phyloP scores from a whole-genome alignment of 345 rosid species.

The Cardamine occulta region DNA sequence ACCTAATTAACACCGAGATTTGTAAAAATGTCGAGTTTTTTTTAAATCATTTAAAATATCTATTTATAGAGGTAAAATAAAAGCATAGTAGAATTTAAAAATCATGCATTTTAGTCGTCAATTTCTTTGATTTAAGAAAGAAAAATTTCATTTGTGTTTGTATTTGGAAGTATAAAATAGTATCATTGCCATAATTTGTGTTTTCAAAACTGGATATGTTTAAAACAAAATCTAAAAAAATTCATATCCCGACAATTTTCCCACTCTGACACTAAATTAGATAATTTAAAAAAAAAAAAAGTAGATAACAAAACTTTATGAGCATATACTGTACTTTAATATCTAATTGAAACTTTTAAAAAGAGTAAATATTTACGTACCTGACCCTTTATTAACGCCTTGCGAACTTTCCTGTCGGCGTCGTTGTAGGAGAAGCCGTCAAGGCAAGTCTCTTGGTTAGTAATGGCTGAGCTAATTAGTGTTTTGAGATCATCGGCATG shows the following conservation, averaged over 20 bases:
- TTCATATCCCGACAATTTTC: no score
- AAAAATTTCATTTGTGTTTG: background rate
- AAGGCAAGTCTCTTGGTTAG: slow-evolving; percentile 78
- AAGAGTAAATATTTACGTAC: slow-evolving; percentile 4
- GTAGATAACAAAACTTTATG: no score
- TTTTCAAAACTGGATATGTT: no score
- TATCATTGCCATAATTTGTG: no score
- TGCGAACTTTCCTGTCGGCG: slow-evolving; percentile 57
- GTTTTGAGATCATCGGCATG: slow-evolving; percentile 85
- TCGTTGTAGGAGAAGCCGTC: slow-evolving; percentile 75
- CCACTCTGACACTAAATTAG: no score
- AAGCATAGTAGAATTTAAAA: background rate
- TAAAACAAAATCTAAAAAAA: no score
- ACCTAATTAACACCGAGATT: background rate
- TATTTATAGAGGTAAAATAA: background rate
- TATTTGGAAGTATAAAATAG: no score
- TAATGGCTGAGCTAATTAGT: slow-evolving; percentile 81
- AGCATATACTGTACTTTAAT: no score
- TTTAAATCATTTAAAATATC: background rate
- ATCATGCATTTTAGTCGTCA: background rate
- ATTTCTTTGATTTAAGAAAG: background rate
- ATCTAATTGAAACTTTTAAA: background rate
- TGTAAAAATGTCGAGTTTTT: background rate
- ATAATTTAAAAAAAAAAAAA: no score
- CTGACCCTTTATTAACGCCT: slow-evolving; percentile 50